Evolutionary conservation across 306 rosid species (phyloP), one percentile per base, ranked within the genome.

Genomic region (Vicia faba): DNA sequence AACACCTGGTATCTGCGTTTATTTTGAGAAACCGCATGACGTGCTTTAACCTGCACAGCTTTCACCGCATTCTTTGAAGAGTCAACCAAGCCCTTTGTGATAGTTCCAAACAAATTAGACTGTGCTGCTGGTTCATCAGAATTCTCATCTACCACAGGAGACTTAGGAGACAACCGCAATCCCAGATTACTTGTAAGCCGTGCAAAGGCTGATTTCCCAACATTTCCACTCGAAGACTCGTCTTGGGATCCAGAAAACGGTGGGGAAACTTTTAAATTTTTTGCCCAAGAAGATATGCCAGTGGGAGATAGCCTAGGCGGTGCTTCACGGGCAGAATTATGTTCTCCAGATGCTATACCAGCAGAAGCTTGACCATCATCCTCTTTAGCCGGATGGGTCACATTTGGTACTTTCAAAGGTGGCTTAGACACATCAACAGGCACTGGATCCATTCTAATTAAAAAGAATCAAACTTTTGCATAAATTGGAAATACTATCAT

Each of bases 11-110:
- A 95, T 80, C 99, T 85, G 79, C 97, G 91, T 74, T 95, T 95
- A 74, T 95, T 95, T 80, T 90, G 99, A 66, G 99, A 95, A 69
- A 95, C 99, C 69, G 58, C 96, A 82, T 95, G 99, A 4, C 99
- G 89, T 45, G 97, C 99, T 82, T 86, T 95, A 61, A 88, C 96
- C 83, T 95, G 99, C 68, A 95, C 97, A 69, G 99, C 97, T 81
- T 95, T 95, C 81, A 95, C 96, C 7, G 97, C 99, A 82, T 75
- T 95, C 83, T 64, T 90, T 18, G 99, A 95, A 65, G 97, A 75
- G 75, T 95, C 97, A 49, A 90, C 95, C 31, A 95, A 72, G 65
- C 99, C 97, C 75, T 81, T 95, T 4, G 99, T 80, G 39, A 95
- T 76, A 55, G 78, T 85, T 74, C 87, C 99, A 80, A 95, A 65